Base-by-base conservation (phyloP, 2,329 filamentous ascomycete species). In the Nigrospora sphaerica region DNA sequence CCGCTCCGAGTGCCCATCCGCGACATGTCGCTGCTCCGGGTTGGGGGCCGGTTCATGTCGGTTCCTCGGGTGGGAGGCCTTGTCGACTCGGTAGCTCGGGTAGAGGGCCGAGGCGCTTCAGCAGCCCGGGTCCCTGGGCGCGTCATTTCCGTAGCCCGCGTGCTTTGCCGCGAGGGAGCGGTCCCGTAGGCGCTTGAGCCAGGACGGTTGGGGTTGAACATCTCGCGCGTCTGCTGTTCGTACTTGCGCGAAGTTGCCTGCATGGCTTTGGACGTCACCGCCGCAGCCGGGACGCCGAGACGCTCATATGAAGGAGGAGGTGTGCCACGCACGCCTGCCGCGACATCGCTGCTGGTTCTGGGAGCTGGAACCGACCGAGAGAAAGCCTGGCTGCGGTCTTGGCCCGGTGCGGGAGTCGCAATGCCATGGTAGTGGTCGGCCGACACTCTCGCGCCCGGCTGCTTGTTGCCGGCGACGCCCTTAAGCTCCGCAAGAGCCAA, bases 391-490 rank as follows among this genome's bases (percentile, higher is more conserved):
- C 62, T 62, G 55, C 52, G 43, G 17, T 45, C 58, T 34, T 52
- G 60, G 9, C 73, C 74, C 1, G 80, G 86, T 7, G 77, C 83
- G 6, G 93, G 92, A 2, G 92, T 95, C 12, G 87, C 73, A 51
- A 98, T 85, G n/a, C 93, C 92, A 60, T 95, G 88, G 66, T 95
- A 96, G 50, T 88, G 83, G 64, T 98, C 95, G 16, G 91, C 93
- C n/a, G 93, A 95, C 49, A 95, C 81, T n/a, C 95, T 82, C 42
- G 80, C 75, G 4, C 83, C 84, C 7, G 88, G 80, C 56, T 91
- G 85, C 66, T 97, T 97, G 14, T 73, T 78, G 12, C 86, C 73
- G 1, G 74, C 76, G 5, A 91, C 86, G 1, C 85, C 88, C 69
- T 95, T 97, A 33, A 98, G 75, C 59, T 98, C 92, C 12, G 92